Conservation (phyloP, 495 filamentous ascomycete genomes). For the Neurospora hispaniola region DNA sequence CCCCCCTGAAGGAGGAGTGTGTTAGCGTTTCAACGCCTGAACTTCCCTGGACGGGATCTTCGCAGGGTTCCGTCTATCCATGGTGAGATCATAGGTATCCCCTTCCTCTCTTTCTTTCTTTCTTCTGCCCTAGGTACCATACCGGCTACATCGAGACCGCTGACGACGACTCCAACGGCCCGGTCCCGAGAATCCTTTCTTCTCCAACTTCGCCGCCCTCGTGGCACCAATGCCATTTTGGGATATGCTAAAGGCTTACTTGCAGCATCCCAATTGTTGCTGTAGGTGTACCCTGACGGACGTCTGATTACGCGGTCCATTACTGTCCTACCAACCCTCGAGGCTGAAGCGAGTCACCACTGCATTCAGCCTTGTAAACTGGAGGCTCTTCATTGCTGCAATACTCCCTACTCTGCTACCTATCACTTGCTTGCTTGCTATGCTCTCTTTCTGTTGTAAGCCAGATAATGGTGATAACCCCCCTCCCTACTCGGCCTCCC, state of each 20-base stretch:
- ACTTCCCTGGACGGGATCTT: neutral
- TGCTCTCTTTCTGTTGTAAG: neutral
- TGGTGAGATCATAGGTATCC: constrained; percentile 7
- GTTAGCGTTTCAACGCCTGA: neutral
- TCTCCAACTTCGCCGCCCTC: neutral
- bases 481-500: neutral
- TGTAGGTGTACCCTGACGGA: neutral
- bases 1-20: neutral
- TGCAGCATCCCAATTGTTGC: neutral
- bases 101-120: neutral
- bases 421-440: neutral
- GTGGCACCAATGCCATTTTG: neutral
- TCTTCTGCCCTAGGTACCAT: neutral
- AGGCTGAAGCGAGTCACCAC: neutral
- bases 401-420: neutral
- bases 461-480: neutral
- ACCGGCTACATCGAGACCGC: neutral
- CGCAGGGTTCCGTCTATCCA: neutral
- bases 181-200: neutral
- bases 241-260: neutral
- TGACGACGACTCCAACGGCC: neutral
- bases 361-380: neutral
- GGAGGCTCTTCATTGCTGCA: neutral
- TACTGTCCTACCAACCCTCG: neutral
- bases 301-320: neutral